These are phyloP conservation scores for Eimeria nieschulzi DNA, from an alignment of 169 alveolate genomes.

Conservation along the genomic window DNA sequence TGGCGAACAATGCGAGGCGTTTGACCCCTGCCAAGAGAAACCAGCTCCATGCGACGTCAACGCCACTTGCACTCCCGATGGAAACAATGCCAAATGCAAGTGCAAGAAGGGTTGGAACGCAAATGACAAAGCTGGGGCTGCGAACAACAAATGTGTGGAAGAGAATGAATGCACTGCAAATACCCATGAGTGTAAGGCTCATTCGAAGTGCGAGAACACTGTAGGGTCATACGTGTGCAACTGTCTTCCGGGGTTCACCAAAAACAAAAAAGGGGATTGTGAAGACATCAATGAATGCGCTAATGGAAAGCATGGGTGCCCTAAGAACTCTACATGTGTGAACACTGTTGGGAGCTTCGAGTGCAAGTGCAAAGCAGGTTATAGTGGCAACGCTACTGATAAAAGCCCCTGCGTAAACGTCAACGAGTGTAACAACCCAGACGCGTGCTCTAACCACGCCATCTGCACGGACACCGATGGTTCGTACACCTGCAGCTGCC, in stretches of 20 bases:
- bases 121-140: slow-evolving; percentile 31
- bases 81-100: slow-evolving; percentile 33
- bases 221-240: slow-evolving; percentile 76
- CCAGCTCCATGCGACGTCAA: slow-evolving; percentile 40
- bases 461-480: slow-evolving; percentile 79
- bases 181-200: slow-evolving; percentile 68
- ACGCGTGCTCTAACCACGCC: slow-evolving; percentile 76
- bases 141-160: slow-evolving; percentile 48
- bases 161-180: slow-evolving; percentile 68
- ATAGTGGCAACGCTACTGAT: neutral
- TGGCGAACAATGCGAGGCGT: slow-evolving; percentile 58
- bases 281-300: slow-evolving; percentile 80
- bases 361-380: slow-evolving; percentile 77
- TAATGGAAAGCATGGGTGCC: slow-evolving; percentile 9
- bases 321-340: slow-evolving; percentile 63
- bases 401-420: slow-evolving; percentile 77
- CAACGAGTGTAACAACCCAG: slow-evolving; percentile 78
- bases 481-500: slow-evolving; percentile 77
- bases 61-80: slow-evolving; percentile 65
- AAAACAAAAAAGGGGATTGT: slow-evolving; percentile 67
- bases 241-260: slow-evolving; percentile 56
- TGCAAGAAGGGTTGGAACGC: slow-evolving; percentile 65
- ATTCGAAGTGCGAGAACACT: slow-evolving; percentile 74
- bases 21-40: slow-evolving; percentile 64
- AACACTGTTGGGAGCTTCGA: slow-evolving; percentile 79